Percentiles rank a stretch among this genome's conserved stretches.
phyloP scores from a whole-genome alignment of 2,329 filamentous ascomycete genomes.

The Verticillium klebahnii region DNA sequence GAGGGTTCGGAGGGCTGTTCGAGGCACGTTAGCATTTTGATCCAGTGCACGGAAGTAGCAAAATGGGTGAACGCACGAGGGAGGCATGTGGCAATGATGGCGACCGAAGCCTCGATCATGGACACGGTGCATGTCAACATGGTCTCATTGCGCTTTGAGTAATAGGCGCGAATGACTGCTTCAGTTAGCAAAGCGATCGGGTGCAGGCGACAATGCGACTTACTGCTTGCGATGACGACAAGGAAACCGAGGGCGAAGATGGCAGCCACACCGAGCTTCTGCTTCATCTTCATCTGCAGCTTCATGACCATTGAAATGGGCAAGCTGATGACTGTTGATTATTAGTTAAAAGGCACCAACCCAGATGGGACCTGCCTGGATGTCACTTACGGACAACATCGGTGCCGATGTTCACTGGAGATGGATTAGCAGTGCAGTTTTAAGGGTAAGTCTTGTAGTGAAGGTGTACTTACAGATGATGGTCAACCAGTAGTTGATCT shows the following conservation, averaged over 20 bases:
- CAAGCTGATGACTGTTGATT: conserved; percentile 20
- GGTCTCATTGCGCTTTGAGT: conserved; percentile 25
- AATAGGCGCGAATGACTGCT: conserved; percentile 27
- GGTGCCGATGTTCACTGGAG: conserved; percentile 1
- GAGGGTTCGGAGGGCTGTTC: conserved; percentile 5
- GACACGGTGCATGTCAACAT: conserved; percentile 32
- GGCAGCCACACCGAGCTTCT: conserved; percentile 24
- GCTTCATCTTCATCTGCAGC: conserved; percentile 26
- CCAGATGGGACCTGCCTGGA: neutral
- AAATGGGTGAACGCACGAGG: conserved; percentile 17
- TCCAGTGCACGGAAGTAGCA: too few relatives aligned
- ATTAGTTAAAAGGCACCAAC: conserved; percentile 1
- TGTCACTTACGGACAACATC: neutral
- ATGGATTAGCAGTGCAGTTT: neutral
- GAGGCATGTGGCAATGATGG: conserved; percentile 34
- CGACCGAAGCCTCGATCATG: conserved; percentile 31
- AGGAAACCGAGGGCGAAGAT: conserved; percentile 26
- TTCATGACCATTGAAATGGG: conserved; percentile 29
- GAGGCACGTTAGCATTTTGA: neutral
- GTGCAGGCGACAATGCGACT: neutral
- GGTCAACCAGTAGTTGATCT: conserved; percentile 14
- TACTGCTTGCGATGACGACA: conserved; percentile 25
- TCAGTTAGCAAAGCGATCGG: neutral
- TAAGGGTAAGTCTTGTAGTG: neutral
- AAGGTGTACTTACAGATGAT: conserved; percentile 7